phyloP scores from a whole-genome alignment of 139 green algal genomes.

The Micractinium conductrix region DNA sequence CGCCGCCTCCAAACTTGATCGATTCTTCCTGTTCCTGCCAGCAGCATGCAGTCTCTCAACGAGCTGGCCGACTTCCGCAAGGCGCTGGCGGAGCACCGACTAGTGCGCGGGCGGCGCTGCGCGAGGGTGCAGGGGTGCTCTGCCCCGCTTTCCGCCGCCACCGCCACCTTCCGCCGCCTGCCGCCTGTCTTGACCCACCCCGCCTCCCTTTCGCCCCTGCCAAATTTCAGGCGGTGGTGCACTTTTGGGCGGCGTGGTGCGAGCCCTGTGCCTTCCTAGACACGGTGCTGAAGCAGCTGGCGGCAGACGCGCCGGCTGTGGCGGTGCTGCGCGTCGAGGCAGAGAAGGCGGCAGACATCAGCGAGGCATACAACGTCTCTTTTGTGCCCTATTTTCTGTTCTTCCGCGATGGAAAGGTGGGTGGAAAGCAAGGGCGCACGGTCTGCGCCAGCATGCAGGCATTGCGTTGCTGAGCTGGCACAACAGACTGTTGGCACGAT shows the following conservation, averaged over 20 bases:
- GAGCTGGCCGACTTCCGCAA: slow-evolving; percentile 26
- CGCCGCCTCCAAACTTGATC: no score
- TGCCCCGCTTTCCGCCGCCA: not conserved
- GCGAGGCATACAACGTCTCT: slow-evolving; percentile 68
- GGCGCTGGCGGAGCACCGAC: not conserved
- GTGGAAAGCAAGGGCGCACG: no score
- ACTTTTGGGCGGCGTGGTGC: slow-evolving; percentile 88
- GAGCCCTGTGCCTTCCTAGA: slow-evolving; percentile 86
- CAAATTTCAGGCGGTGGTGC: slow-evolving; percentile 60
- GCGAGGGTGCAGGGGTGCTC: not conserved
- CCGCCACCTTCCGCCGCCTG: not conserved
- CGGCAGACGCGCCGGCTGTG: slow-evolving; percentile 42
- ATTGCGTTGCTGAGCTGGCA: no score
- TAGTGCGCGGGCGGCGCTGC: slow-evolving; percentile 1
- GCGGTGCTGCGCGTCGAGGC: slow-evolving; percentile 76
- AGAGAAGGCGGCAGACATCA: slow-evolving; percentile 80
- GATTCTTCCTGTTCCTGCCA: not conserved
- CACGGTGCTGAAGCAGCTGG: slow-evolving; percentile 65
- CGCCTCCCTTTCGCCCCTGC: not conserved
- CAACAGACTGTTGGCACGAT: no score
- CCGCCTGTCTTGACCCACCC: not conserved
- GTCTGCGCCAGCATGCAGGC: no score
- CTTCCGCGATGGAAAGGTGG: slow-evolving; percentile 50
- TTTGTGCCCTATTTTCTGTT: slow-evolving; percentile 85
- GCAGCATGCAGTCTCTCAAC: slow-evolving; percentile 9